These are phyloP conservation scores for Ballota nigra DNA, from an alignment of 257 asterid species.

Conservation along the genomic window DNA sequence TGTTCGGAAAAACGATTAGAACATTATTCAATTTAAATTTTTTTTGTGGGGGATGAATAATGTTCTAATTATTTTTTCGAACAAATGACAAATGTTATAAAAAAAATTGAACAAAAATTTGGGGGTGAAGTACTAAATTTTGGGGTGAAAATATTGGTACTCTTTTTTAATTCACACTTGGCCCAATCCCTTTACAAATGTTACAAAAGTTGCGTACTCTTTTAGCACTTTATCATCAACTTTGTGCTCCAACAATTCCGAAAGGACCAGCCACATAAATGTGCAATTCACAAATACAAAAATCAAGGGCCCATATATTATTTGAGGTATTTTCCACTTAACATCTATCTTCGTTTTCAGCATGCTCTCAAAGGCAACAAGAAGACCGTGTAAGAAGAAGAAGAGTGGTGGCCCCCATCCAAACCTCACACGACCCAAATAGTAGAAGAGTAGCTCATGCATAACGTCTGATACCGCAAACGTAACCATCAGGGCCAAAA, in stretches of 20 bases:
- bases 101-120: no score
- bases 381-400: conserved; percentile 39
- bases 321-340: conserved; percentile 28
- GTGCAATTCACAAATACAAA: conserved; percentile 24
- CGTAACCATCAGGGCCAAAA: conserved; percentile 24
- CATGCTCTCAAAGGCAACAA: conserved; percentile 25
- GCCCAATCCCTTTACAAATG: conserved; percentile 15
- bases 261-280: conserved; percentile 33
- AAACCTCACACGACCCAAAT: conserved; percentile 29
- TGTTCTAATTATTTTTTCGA: no score
- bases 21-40: no score
- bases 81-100: no score
- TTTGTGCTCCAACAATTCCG: conserved; percentile 26
- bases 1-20: no score
- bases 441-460: conserved; percentile 41
- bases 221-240: conserved; percentile 26
- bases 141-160: no score
- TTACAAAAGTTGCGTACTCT: conserved; percentile 33
- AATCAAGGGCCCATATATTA: conserved; percentile 33
- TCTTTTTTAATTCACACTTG: background rate
- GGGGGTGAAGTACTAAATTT: no score
- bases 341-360: conserved; percentile 20
- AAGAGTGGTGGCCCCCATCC: conserved; percentile 31
- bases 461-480: conserved; percentile 40
- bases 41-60: no score